Evolutionary conservation across 2,329 filamentous ascomycete species (phyloP).

Genomic region (Lecanoromycetidae sp.): DNA sequence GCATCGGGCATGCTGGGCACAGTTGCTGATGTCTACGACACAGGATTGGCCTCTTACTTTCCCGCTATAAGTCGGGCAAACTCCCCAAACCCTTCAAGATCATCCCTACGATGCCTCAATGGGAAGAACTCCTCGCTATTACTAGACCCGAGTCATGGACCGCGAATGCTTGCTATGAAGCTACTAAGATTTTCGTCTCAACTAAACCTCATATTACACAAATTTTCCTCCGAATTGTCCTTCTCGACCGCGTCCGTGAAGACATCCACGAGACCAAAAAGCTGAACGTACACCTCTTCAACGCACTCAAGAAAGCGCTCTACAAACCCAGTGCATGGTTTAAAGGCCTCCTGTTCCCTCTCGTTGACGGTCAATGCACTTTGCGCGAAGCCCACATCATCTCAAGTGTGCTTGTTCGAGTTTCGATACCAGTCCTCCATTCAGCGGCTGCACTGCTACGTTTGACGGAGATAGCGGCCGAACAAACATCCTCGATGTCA

Average conservation of each 20-base stretch:
- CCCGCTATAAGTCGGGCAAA: constrained; percentile 89
- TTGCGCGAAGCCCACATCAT: constrained; percentile 86
- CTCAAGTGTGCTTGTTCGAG: constrained; percentile 68
- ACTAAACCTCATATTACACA: constrained; percentile 68
- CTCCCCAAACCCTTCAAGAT: constrained; percentile 97
- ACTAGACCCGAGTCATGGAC: constrained; percentile 73
- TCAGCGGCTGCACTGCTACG: constrained; percentile 84
- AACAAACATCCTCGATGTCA: constrained; percentile 64
- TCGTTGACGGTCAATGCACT: constrained; percentile 82
- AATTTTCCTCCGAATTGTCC: constrained; percentile 71
- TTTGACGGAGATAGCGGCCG: constrained; percentile 85
- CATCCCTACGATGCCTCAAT: constrained; percentile 79
- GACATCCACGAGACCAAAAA: constrained; percentile 92
- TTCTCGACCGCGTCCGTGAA: constrained; percentile 82
- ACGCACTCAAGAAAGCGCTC: constrained; percentile 77
- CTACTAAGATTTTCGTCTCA: constrained; percentile 84
- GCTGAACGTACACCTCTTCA: constrained; percentile 90
- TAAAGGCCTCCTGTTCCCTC: constrained; percentile 87
- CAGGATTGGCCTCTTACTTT: constrained; percentile 75
- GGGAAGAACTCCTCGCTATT: constrained; percentile 75
- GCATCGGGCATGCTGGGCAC: neutral
- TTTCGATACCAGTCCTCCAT: constrained; percentile 82
- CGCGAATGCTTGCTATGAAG: constrained; percentile 72
- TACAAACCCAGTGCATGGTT: constrained; percentile 96
- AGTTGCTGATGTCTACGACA: constrained; percentile 16